Conservation (phyloP, 2,329 filamentous ascomycete genomes). For the Fusarium nygamai region DNA sequence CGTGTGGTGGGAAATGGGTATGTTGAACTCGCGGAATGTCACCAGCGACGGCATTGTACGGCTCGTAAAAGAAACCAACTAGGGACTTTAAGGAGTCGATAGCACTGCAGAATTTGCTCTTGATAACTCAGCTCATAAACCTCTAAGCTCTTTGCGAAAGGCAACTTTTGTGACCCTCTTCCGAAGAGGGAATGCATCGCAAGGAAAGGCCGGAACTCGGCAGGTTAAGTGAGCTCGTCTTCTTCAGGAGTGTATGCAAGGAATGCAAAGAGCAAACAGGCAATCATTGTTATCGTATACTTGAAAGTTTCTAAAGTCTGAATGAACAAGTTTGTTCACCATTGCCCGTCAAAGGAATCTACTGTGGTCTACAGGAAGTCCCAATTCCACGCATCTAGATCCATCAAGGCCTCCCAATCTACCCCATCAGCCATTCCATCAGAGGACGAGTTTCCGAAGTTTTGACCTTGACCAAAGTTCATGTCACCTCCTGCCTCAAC, state of each 20-base stretch:
- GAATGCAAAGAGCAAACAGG: background rate
- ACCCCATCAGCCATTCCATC: background rate
- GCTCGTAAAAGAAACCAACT: no score
- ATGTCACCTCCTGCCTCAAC: background rate
- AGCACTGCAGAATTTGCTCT: background rate
- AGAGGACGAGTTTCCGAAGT: background rate
- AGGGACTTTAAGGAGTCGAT: background rate
- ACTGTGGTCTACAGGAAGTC: slow-evolving; percentile 17
- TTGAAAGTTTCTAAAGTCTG: background rate
- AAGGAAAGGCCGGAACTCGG: slow-evolving; percentile 13
- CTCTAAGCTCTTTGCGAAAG: background rate
- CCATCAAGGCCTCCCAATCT: slow-evolving; percentile 35
- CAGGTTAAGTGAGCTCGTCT: background rate
- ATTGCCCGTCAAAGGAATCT: background rate
- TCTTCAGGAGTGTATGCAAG: background rate
- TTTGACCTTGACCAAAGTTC: background rate
- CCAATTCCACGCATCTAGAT: slow-evolving; percentile 30
- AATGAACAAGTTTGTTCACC: background rate
- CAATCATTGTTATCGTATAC: background rate
- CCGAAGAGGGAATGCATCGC: background rate
- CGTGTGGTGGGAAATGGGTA: slow-evolving; percentile 21
- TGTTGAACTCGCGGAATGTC: slow-evolving; percentile 9
- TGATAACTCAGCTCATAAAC: accelerated
- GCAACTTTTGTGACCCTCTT: background rate
- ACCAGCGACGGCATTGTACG: background rate